Evolutionary conservation across 2,329 filamentous ascomycete genomes (phyloP), one percentile per base, ranked within the genome.

Genomic region (Aspergillus tamarii): DNA sequence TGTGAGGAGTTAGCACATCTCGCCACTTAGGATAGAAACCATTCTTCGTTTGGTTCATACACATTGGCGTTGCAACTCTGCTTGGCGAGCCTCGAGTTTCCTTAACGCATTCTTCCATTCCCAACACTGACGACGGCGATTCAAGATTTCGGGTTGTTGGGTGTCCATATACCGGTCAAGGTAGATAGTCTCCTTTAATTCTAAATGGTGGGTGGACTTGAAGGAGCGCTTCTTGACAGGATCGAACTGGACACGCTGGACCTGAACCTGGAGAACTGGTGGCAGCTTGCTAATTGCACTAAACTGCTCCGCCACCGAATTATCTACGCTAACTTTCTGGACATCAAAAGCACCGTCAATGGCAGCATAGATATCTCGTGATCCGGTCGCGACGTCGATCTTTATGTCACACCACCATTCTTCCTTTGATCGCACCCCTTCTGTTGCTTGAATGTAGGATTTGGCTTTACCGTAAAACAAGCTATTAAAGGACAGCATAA

Each of bases 321-420:
- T 86, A 63, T 87, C 87, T 28, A 90, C 85, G 36, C 89, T 88
- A 34, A 94, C 87, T 32, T 89, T 86, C 70, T 95, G 90, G 54
- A 90, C 87, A 70, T 96, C 93, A 73, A 97, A 97, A 60, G 91
- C 90, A 45, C 89, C 89, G 70, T 96, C 93, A 3, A 99, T 86
- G 2, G 93, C 93, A 52, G 92, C 87, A 74, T 97, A 95, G 26
- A 99, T 87, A 60, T 89, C 89, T 64, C 87, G 82, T 43, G 87
- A 81, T 36, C 85, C 84, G 54, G 80, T 79, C 16, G 84, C 84
- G 41, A 88, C 84, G 66, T 87, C 82, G n/a, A 89, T 81, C 61
- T 86, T 83, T 67, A 89, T 82, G 69, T 92, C 89, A 23, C 85
- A 85, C 72, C 89, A 88, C 36, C 85, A 80, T 67, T 88, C 85